These are phyloP conservation scores for Leishmania guyanensis DNA, from an alignment of 208 protist species.

Conservation along the genomic window DNA sequence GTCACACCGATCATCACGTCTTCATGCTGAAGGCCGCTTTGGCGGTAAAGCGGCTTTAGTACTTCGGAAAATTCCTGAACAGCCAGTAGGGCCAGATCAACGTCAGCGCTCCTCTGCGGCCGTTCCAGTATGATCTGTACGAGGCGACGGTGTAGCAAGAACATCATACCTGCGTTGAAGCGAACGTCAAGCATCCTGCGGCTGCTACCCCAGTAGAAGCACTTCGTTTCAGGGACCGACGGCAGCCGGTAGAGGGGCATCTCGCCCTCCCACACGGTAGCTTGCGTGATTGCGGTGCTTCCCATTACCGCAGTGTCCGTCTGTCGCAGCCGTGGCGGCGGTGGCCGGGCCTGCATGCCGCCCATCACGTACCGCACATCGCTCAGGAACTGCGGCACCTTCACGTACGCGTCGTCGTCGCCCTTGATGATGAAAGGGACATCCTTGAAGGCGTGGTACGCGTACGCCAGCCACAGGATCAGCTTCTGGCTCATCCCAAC, in stretches of 20 bases:
- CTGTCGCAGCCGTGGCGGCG: not conserved
- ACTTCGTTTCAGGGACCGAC: not conserved
- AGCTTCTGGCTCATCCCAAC: constrained; percentile 50
- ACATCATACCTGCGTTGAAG: constrained; percentile 19
- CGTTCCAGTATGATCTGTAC: constrained; percentile 7
- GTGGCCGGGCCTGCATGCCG: not conserved
- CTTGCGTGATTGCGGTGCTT: too few relatives aligned
- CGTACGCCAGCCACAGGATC: constrained; percentile 44
- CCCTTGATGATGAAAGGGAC: constrained; percentile 48
- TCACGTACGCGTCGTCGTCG: constrained; percentile 61
- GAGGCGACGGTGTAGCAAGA: constrained; percentile 14
- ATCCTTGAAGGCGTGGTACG: constrained; percentile 37
- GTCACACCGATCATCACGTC: constrained; percentile 4
- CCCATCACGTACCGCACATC: constrained; percentile 30
- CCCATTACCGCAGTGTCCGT: too few relatives aligned
- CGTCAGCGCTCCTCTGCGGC: not conserved
- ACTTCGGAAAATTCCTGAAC: not conserved
- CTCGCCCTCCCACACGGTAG: too few relatives aligned
- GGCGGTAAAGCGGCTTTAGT: not conserved
- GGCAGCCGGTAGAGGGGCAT: not conserved
- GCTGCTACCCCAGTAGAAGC: constrained; percentile 31
- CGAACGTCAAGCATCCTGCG: not conserved
- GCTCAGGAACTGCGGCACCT: constrained; percentile 55
- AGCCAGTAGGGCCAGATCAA: not conserved
- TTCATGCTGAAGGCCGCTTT: not conserved